Conservation (phyloP, 352 stramenopile genomes). For the Sclerospora graminicola region DNA sequence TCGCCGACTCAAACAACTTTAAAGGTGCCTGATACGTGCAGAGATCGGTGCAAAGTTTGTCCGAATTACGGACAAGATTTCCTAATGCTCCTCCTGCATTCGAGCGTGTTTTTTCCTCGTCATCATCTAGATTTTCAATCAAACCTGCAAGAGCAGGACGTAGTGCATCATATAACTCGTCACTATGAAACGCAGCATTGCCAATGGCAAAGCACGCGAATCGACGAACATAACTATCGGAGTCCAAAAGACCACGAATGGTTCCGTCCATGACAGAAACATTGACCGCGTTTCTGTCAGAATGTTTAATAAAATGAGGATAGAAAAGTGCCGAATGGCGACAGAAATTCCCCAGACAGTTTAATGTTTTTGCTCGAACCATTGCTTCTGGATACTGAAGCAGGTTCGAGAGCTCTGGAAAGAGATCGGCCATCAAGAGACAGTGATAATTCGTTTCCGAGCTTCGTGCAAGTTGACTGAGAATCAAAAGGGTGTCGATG, state of each 20-base stretch:
- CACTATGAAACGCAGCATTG: slow-evolving; percentile 89
- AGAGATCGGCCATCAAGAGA: slow-evolving; percentile 42
- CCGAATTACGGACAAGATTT: slow-evolving; percentile 88
- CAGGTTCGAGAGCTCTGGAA: slow-evolving; percentile 46
- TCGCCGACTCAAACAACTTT: slow-evolving; percentile 62
- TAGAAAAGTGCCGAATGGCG: slow-evolving; percentile 88
- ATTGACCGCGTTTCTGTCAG: slow-evolving; percentile 4
- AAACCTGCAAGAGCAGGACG: slow-evolving; percentile 51
- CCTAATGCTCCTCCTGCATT: slow-evolving; percentile 88
- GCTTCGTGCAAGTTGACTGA: slow-evolving; percentile 81
- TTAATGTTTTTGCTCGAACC: slow-evolving; percentile 82
- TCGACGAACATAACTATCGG: slow-evolving; percentile 76
- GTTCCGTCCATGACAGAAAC: slow-evolving; percentile 53
- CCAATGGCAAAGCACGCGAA: slow-evolving; percentile 93
- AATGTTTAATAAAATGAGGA: slow-evolving; percentile 29
- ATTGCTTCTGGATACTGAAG: slow-evolving; percentile 54
- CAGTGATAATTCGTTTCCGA: slow-evolving; percentile 61
- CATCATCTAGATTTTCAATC: slow-evolving; percentile 51
- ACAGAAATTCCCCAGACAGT: slow-evolving; percentile 90
- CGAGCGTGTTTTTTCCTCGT: slow-evolving; percentile 86
- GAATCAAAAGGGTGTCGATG: slow-evolving; percentile 73
- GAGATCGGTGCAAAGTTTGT: slow-evolving; percentile 57
- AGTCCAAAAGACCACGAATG: slow-evolving; percentile 43
- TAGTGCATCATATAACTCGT: slow-evolving; percentile 63
- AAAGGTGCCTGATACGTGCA: slow-evolving; percentile 44